Evolutionary conservation across 495 filamentous ascomycete species (phyloP), one percentile per base, ranked within the genome.

Genomic region (Penicillium atrosanguineum): DNA sequence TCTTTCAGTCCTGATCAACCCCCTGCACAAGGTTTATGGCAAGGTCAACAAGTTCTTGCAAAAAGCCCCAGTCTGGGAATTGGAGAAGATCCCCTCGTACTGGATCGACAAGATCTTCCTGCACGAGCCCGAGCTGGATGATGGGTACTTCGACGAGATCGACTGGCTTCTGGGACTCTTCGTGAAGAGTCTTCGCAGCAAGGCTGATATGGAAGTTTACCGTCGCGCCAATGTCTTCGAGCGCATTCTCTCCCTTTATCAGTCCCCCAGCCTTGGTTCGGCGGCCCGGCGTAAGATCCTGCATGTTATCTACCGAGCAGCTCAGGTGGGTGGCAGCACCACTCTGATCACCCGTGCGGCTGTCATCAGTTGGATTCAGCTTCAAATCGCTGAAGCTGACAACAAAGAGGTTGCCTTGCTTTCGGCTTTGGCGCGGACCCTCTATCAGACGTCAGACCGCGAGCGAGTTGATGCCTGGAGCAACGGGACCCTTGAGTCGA

Each of bases 11-110:
- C 70, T 95, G 21, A 76, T 74, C 2, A 84, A 93, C 54, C 93
- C 94, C 8, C 74, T 88, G 40, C 89, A 96, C 60, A 84, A 83
- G 53, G 79, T 97, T 36, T 98, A 96, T 61, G 79, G 83, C 26
- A 95, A 95, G 62, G 73, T 93, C 74, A 96, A 96, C 74, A 77
- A 78, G 20, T 93, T 93, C 66, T 81, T 98, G 41, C 85, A 87
- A 37, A 83, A 82, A 44, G 79, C 83, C 0, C 92, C 94, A 2
- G 63, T 74, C 8, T 95, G 93, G 88, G 78, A 83, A 21, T 55
- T 87, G 16, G 79, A 85, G 38, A 87, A 86, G 64, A 75, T 96
- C 44, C 92, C 91, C 1, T 76, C 77, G 6, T 83, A 84, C 60
- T 84, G 90, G 63, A 81, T 94, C 38, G 79, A 89, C 54, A 83